Evolutionary conservation across 2,329 filamentous ascomycete species (phyloP), one percentile per base, ranked within the genome.

Genomic region (Zasmidium citrigriseum): DNA sequence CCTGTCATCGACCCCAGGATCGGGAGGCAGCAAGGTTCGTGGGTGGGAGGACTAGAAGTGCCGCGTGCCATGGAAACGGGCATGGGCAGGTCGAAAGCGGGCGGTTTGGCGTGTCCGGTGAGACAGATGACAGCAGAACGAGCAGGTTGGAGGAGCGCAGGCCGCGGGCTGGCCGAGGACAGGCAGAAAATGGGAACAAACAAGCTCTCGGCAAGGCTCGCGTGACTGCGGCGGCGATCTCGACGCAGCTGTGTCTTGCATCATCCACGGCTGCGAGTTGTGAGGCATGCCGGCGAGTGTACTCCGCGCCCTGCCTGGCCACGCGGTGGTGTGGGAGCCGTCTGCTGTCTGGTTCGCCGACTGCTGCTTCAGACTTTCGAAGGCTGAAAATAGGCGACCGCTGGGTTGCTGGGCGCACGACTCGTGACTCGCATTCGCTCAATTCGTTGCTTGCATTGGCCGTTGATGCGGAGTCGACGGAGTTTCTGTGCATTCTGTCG

Each of bases 61-160:
- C 34, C 38, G 52, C 52, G 52, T 52, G 57, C 57, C 57, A 59
- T 59, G 57, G 45, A 12, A 49, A 48, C 45, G 14, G 46, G 34
- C 34, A 9, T 10, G 34, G 34, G 18, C 7, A n/a, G 34, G 16
- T 41, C 7, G 7, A n/a, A 41, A 41, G 34, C 16, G 34, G 34
- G 34, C 16, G 34, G 34, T 7, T 16, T 41, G 34, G 34, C 34
- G 14, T 41, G 34, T 11, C 4, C 12, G 34, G 34, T 41, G 34
- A 41, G 34, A 41, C 34, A 41, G 34, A 41, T 41, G 34, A 41
- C 34, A 41, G 34, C 34, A 41, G 34, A 11, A n/a, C 34, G 14
- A 41, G 34, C 34, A 41, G 12, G 34, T n/a, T 41, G 34, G 34
- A n/a, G n/a, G 34, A 11, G 18, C 34, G 4, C 34, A 41, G 34